Percentiles rank a stretch among this genome's conserved stretches.
These are phyloP conservation scores for Rhodosporidiobolus sp. DNA, from an alignment of 768 basidiomycete genomes.

Conservation along the genomic window DNA sequence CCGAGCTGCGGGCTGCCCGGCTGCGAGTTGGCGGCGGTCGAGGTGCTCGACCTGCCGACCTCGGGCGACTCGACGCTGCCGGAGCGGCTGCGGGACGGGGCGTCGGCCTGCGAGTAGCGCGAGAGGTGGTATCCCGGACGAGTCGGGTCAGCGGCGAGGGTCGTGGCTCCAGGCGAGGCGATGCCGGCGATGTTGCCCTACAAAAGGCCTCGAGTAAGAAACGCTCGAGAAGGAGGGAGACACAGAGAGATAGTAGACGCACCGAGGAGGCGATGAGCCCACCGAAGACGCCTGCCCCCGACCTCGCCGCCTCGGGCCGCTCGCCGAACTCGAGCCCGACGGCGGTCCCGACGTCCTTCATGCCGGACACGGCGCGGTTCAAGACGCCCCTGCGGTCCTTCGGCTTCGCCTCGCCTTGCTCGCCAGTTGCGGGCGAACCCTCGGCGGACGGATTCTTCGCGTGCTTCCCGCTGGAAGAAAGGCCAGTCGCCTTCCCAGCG, in stretches of 20 bases:
- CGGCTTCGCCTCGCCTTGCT: constrained; percentile 15
- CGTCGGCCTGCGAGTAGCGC: constrained; percentile 51
- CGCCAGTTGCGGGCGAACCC: constrained; percentile 11
- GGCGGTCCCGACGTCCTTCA: constrained; percentile 28
- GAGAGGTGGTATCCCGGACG: constrained; percentile 66
- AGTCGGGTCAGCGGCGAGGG: constrained; percentile 30
- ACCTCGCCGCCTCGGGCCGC: constrained; percentile 53
- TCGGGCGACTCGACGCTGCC: constrained; percentile 21
- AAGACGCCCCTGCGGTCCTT: constrained; percentile 16
- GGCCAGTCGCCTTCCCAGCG: constrained; percentile 22
- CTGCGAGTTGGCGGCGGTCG: constrained; percentile 2
- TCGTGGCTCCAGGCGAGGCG: constrained; percentile 55
- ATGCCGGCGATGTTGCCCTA: constrained; percentile 60
- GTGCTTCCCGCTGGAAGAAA: background rate
- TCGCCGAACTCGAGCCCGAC: constrained; percentile 40
- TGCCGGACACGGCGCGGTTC: too few relatives aligned
- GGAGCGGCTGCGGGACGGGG: background rate
- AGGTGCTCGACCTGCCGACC: constrained; percentile 8
- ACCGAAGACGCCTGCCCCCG: constrained; percentile 64
- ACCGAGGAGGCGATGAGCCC: constrained; percentile 68
- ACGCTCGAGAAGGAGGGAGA: background rate
- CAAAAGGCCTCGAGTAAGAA: too few relatives aligned
- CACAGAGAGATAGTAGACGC: background rate
- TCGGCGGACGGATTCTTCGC: constrained; percentile 21
- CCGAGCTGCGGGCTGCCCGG: background rate